Evolutionary conservation across 2,329 filamentous ascomycete genomes (phyloP).

Genomic region (Triangularia verruculosa): DNA sequence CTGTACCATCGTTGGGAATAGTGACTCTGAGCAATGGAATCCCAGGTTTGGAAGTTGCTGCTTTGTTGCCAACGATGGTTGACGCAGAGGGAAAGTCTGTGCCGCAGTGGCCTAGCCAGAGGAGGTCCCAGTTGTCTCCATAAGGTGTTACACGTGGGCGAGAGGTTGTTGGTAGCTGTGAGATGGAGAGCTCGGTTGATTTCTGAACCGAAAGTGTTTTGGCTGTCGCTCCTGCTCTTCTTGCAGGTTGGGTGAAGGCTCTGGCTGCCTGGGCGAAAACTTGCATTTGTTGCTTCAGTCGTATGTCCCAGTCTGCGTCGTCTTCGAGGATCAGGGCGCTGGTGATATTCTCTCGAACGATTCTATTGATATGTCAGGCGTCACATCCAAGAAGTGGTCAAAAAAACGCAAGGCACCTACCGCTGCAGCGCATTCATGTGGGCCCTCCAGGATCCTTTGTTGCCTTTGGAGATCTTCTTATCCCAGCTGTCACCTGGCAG

Average conservation of each 20-base stretch:
- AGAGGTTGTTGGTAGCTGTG: slow-evolving; percentile 19
- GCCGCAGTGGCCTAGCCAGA: slow-evolving; percentile 52
- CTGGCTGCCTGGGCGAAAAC: slow-evolving; percentile 38
- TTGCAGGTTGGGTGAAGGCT: slow-evolving; percentile 32
- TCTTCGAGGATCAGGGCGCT: slow-evolving; percentile 55
- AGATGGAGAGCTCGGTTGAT: slow-evolving; percentile 20
- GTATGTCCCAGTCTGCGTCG: slow-evolving; percentile 56
- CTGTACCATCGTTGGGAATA: slow-evolving; percentile 35
- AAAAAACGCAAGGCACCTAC: too few species aligned
- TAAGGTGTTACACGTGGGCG: slow-evolving; percentile 39
- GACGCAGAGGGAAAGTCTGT: slow-evolving; percentile 30
- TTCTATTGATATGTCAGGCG: slow-evolving; percentile 24
- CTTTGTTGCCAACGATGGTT: not conserved
- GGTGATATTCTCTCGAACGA: slow-evolving; percentile 44
- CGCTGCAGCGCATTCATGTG: slow-evolving; percentile 38
- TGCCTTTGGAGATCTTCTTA: slow-evolving; percentile 32
- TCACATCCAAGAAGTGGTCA: not conserved
- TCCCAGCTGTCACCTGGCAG: slow-evolving; percentile 34
- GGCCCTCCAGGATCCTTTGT: slow-evolving; percentile 40
- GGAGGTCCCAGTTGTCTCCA: slow-evolving; percentile 50
- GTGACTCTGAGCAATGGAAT: slow-evolving; percentile 19
- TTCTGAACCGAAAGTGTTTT: slow-evolving; percentile 6
- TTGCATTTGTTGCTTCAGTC: slow-evolving; percentile 46
- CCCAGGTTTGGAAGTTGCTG: not conserved
- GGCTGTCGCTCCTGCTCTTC: slow-evolving; percentile 3